phyloP scores from a whole-genome alignment of 768 basidiomycete genomes.

The Naganishia vishniacii region DNA sequence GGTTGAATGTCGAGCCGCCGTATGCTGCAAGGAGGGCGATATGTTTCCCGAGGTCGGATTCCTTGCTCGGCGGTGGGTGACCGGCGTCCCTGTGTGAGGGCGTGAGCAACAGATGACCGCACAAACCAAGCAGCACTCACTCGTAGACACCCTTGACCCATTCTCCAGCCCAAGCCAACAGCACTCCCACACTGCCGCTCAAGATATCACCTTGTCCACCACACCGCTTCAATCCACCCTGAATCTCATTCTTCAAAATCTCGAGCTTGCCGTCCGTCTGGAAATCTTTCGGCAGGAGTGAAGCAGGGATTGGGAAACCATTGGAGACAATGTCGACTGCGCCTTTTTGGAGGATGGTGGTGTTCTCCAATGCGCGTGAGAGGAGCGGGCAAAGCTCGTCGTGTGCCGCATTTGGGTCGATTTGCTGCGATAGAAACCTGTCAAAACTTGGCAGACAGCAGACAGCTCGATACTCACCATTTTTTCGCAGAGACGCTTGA shows the following conservation, averaged over 20 bases:
- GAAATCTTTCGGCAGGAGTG: constrained; percentile 51
- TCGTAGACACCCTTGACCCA: constrained; percentile 80
- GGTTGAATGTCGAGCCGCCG: constrained; percentile 81
- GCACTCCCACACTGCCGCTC: constrained; percentile 76
- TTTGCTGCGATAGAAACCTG: constrained; percentile 36
- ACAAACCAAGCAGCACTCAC: constrained; percentile 51
- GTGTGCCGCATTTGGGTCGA: constrained; percentile 41
- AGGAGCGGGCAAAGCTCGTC: constrained; percentile 62
- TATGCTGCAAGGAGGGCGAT: constrained; percentile 80
- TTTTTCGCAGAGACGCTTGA: constrained; percentile 71
- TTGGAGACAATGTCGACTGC: constrained; percentile 70
- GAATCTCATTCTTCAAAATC: constrained; percentile 60
- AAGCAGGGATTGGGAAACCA: constrained; percentile 39
- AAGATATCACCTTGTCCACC: constrained; percentile 96
- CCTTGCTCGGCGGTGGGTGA: constrained; percentile 38
- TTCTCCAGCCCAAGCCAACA: constrained; percentile 91
- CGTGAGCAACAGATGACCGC: background rate
- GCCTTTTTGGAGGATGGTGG: constrained; percentile 88
- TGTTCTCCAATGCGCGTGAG: constrained; percentile 71
- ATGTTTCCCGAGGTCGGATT: constrained; percentile 44
- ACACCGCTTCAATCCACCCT: constrained; percentile 83
- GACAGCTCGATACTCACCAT: constrained; percentile 53
- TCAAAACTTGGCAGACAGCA: background rate
- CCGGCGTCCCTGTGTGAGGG: constrained; percentile 37
- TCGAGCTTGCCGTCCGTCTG: constrained; percentile 49